Evolutionary conservation across 352 stramenopile species (phyloP), one percentile per base, ranked within the genome.

Genomic region (Globisporangium iwayamae): DNA sequence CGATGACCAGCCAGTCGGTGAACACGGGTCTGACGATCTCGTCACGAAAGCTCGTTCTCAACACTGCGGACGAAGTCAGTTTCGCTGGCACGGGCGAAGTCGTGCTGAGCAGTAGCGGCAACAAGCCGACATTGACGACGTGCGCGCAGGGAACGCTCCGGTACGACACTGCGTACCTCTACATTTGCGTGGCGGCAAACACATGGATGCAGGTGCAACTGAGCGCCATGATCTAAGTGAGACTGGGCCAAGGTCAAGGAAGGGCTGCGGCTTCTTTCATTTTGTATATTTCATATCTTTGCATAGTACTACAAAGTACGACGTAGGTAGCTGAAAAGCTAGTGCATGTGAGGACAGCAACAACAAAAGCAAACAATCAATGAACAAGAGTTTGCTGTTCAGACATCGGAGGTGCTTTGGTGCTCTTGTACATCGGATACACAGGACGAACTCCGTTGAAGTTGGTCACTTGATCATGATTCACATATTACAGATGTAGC

Each of bases 41-140:
- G 28, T 74, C 75, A 14, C 73, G 71, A 3, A 81, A 68, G n/a
- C 46, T 83, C 50, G 65, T 78, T 72, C 25, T 81, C 22, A 50
- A 20, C 52, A 43, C 30, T 30, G 14, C 20, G 45, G 14, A 47
- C 39, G 11, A 55, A n/a, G 48, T 55, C 20, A 25, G 28, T 16
- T 55, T 55, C 7, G 66, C 73, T 8, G 70, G 75, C 16, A 60
- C 34, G 6, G 75, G 66, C 20, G 71, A 66, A 16, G 72, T 63
- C 16, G 56, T 60, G 20, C 67, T 56, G 6, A 70, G 51, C 13
- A 32, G 62, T 22, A 67, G 62, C 18, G 54, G 34, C 25, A 52
- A 5, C 28, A 10, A 56, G n/a, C 45, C 70, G 14, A 66, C 72
- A 61, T 65, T 54, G 18, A 28, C 41, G 28, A 10, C 60, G 20